These are phyloP conservation scores for Leptomonas pyrrhocoris DNA, from an alignment of 208 protist species.

Conservation along the genomic window DNA sequence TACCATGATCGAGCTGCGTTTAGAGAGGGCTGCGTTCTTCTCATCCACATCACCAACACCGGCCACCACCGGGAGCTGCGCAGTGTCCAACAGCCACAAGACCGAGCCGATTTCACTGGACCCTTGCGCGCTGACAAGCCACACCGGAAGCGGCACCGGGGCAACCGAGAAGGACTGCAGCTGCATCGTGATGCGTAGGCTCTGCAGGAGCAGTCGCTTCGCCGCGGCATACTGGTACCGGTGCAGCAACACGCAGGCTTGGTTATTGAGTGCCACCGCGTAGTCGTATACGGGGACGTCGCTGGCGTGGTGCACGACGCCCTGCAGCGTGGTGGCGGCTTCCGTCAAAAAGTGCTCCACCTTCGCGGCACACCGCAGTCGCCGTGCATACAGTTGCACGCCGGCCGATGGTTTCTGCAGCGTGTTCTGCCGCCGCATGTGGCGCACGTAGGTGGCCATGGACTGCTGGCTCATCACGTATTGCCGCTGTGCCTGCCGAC, in stretches of 20 bases:
- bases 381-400: constrained; percentile 26
- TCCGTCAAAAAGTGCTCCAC: constrained; percentile 32
- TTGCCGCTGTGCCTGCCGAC: constrained; percentile 38
- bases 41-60: background rate
- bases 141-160: constrained; percentile 10
- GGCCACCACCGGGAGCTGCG: background rate
- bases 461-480: constrained; percentile 28
- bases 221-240: constrained; percentile 32
- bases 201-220: constrained; percentile 33
- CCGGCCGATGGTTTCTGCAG: constrained; percentile 21
- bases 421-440: constrained; percentile 29
- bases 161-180: constrained; percentile 27
- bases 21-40: background rate
- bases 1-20: too few species aligned
- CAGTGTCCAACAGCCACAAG: constrained; percentile 1
- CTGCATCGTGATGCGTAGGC: constrained; percentile 37
- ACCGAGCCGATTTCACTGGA: constrained; percentile 10
- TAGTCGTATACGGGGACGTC: constrained; percentile 48
- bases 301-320: constrained; percentile 30
- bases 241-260: constrained; percentile 41
- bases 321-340: constrained; percentile 21
- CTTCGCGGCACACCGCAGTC: constrained; percentile 9
- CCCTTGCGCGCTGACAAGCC: constrained; percentile 1
- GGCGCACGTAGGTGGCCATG: constrained; percentile 23
- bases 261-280: constrained; percentile 56